phyloP scores from a whole-genome alignment of 345 rosid species.

The Murraya paniculata region DNA sequence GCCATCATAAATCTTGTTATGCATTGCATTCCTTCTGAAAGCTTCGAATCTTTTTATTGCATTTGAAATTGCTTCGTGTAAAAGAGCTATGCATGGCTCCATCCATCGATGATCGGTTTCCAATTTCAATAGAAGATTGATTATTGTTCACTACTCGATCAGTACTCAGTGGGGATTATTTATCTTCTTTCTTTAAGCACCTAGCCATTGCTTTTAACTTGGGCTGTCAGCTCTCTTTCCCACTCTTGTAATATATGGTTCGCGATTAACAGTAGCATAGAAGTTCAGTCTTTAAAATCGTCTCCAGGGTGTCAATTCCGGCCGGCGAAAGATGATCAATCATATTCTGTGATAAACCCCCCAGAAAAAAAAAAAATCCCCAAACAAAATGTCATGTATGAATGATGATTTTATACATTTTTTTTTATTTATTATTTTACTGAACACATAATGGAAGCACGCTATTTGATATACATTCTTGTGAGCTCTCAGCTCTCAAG shows the following conservation, averaged over 20 bases:
- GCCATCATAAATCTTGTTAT: neutral
- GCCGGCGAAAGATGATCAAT: too few species aligned
- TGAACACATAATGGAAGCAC: too few species aligned
- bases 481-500: too few species aligned
- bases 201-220: slow-evolving; percentile 7
- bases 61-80: neutral
- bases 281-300: too few species aligned
- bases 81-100: neutral
- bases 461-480: too few species aligned
- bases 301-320: too few species aligned
- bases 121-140: neutral
- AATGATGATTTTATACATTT: too few species aligned
- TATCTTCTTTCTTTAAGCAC: neutral
- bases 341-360: too few species aligned
- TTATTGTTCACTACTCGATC: neutral
- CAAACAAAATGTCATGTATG: too few species aligned
- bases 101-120: neutral
- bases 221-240: neutral
- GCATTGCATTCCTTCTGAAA: neutral
- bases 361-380: too few species aligned
- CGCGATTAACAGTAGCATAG: neutral
- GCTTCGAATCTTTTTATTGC: neutral
- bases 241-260: neutral
- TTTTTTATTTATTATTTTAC: too few species aligned
- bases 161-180: neutral